Base-by-base conservation (phyloP, 805 yeast species). In the Candida ponderosae region DNA sequence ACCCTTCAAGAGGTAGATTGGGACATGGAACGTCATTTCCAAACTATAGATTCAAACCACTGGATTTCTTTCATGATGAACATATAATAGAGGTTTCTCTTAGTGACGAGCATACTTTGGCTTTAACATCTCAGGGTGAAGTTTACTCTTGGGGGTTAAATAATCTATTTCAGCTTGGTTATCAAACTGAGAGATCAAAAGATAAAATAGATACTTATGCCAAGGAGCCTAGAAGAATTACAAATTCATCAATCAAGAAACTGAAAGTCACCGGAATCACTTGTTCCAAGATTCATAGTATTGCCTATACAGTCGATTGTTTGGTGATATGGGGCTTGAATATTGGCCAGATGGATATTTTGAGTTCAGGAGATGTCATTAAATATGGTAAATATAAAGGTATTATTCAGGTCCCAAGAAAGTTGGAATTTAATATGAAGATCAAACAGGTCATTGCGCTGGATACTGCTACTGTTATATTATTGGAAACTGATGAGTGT, bases 111-210 rank as follows among this genome's bases (percentile, higher is more conserved):
- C 95, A 85, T 51, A 63, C 85, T 0, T 48, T 87, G 9, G 81
- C 72, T 0, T 46, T 83, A 17, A 71, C 81, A 0, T 49, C 60
- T 0, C 46, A 57, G 14, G 76, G 77, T 29, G 68, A 69, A n/a
- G 62, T 86, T 2, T 81, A 66, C 43, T 59, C 88, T 0, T 89
- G 96, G 95, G 97, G 97, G 0, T 66, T 76, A 42, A 85, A 85
- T 49, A 63, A 68, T 15, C 69, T 57, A 53, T 72, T 71, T n/a
- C 94, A 84, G 52, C 56, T 85, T 18, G 95, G 95, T 0, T 69
- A 67, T 43, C 53, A 57, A 3, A 61, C 65, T 6, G 58, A 53
- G 28, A 43, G 40, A 30, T 32, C 45, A 21, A 50, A 46, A 19
- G 51, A 45, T n/a, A 52, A 50, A 35, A 42, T 47, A 3, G 50